Evolutionary conservation across 352 stramenopile species (phyloP), one percentile per base, ranked within the genome.

Genomic region (Phytophthora palmivora): DNA sequence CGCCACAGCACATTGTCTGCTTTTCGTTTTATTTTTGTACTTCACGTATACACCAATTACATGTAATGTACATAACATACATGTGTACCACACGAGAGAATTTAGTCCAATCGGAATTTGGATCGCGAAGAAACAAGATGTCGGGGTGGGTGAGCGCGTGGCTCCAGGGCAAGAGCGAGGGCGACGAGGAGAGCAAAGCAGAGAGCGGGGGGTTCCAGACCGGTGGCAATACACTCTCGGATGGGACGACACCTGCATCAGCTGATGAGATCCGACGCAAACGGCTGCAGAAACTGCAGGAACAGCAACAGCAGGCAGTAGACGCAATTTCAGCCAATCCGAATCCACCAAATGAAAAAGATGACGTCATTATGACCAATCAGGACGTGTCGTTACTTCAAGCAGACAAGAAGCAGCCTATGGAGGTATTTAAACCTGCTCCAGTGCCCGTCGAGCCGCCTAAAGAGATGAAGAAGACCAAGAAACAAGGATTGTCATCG

Each of bases 281-380:
- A 58, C 79, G 81, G 9, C 78, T 91, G 15, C 76, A 87, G 57
- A 74, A 86, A 65, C 55, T 91, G 9, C 67, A 91, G 18, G 72
- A 85, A 30, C 65, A 84, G 33, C 75, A 59, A 22, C 19, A 44
- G n/a, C 22, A 16, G 28, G 45, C 28, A 3, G 26, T 74, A 22
- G 41, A 64, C 59, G 26, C 21, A 37, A 46, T 74, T 74, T 55
- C 58, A 41, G 47, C 70, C 57, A 66, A 78, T 57, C 50, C 67
- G 28, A 61, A 41, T 6, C 15, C 24, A 1, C 34, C n/a, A 21
- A 56, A 56, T 3, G 16, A 43, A 3, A 36, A 67, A 41, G 38
- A 39, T 15, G 52, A 62, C 34, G 50, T 61, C 11, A 46, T 71
- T 58, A 68, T 71, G 61, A 50, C 61, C 60, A 71, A 71, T 68